phyloP scores from a whole-genome alignment of 2,329 filamentous ascomycete species.

The Metarhizium rileyi region DNA sequence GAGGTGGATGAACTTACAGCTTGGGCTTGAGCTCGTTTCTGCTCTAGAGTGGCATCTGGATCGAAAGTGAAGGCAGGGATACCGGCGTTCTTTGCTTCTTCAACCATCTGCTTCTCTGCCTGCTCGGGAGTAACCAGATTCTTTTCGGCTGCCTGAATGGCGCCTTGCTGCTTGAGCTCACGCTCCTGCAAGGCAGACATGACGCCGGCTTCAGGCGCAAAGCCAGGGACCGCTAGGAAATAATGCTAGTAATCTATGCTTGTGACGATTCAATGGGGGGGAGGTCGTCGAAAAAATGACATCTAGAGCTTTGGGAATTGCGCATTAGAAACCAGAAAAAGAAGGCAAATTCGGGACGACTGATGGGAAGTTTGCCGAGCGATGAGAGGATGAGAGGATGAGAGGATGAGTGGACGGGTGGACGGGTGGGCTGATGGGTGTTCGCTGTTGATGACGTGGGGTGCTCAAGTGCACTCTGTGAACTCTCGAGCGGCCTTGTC shows the following conservation, averaged over 20 bases:
- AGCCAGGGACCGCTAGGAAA: neutral
- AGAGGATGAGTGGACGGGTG: no score
- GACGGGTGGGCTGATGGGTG: no score
- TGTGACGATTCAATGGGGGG: conserved; percentile 7
- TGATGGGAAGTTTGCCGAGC: neutral
- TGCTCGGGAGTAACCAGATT: conserved; percentile 58
- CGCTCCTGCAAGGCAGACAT: conserved; percentile 26
- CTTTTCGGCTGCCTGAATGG: conserved; percentile 63
- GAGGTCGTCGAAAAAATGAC: conserved; percentile 5
- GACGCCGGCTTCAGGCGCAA: conserved; percentile 10
- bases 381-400: neutral
- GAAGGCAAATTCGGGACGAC: conserved; percentile 1
- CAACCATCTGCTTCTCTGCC: conserved; percentile 63
- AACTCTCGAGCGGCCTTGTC: no score
- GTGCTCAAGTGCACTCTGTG: neutral
- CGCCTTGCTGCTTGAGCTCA: conserved; percentile 76
- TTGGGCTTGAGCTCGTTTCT: conserved; percentile 74
- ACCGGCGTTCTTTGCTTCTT: conserved; percentile 71
- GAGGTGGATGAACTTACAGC: conserved; percentile 47
- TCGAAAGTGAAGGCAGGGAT: conserved; percentile 77
- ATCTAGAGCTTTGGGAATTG: conserved; percentile 7
- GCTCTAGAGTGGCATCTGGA: conserved; percentile 69
- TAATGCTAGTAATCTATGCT: neutral
- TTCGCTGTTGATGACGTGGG: neutral
- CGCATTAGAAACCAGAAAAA: conserved; percentile 1